These are phyloP conservation scores for Colletotrichum lini DNA, from an alignment of 2,329 filamentous ascomycete species.

Conservation along the genomic window DNA sequence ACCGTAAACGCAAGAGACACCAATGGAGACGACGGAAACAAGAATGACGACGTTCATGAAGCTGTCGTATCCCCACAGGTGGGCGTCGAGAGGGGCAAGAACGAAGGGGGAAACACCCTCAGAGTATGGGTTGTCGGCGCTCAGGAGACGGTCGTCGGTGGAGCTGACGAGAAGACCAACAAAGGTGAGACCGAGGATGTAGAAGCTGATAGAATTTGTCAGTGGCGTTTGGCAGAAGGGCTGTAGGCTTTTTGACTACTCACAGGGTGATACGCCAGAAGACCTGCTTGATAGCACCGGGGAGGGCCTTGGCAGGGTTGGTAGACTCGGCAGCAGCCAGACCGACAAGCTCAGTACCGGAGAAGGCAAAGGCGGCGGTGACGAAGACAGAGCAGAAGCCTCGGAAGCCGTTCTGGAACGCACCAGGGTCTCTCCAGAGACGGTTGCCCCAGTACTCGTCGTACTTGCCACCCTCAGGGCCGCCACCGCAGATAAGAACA, in stretches of 20 bases:
- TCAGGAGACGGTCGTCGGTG: constrained; percentile 60
- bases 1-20: constrained; percentile 68
- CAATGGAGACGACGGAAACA: constrained; percentile 68
- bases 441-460: constrained; percentile 60
- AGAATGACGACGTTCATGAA: constrained; percentile 70
- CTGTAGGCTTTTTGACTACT: background rate
- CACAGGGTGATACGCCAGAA: constrained; percentile 66
- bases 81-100: constrained; percentile 55
- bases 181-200: constrained; percentile 64
- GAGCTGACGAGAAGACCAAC: constrained; percentile 62
- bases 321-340: constrained; percentile 78
- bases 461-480: constrained; percentile 61
- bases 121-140: constrained; percentile 59
- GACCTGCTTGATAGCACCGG: constrained; percentile 84
- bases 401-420: constrained; percentile 78
- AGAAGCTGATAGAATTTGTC: constrained; percentile 52
- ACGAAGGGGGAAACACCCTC: constrained; percentile 47
- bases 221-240: constrained; percentile 1
- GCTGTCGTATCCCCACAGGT: constrained; percentile 61
- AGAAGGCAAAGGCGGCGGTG: constrained; percentile 78
- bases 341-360: constrained; percentile 78
- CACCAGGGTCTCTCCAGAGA: constrained; percentile 59
- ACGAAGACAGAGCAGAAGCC: constrained; percentile 80
- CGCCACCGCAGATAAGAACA: constrained; percentile 71
- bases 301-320: constrained; percentile 79